A percentile compares a stretch with the other conserved stretches of the same genome.
Conservation (phyloP, 306 rosid species). For the Lithocarpus polystachyus region DNA sequence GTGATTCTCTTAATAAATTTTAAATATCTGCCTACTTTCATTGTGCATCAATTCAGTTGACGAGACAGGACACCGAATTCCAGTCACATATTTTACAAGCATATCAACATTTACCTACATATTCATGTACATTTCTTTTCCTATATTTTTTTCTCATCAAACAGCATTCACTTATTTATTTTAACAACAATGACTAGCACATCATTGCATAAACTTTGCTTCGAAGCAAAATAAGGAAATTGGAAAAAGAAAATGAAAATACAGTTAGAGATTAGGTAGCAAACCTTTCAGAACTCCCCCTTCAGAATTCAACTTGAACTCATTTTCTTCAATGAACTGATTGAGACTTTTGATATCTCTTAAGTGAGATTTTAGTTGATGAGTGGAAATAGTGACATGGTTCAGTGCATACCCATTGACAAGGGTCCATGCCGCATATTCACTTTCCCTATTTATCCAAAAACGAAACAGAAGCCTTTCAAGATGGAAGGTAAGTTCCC, state of each 20-base stretch:
- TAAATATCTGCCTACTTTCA: neutral
- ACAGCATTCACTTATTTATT: neutral
- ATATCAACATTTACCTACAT: neutral
- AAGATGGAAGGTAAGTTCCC: neutral
- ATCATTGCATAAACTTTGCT: neutral
- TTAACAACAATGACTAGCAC: neutral
- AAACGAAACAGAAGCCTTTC: constrained; percentile 8
- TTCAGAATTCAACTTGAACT: constrained; percentile 83
- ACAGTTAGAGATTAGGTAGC: constrained; percentile 11
- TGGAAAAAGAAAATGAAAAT: constrained; percentile 7
- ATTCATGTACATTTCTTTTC: neutral
- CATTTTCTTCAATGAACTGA: constrained; percentile 70
- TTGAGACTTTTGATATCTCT: constrained; percentile 62
- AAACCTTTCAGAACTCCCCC: constrained; percentile 91
- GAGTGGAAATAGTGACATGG: constrained; percentile 87
- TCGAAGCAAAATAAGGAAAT: neutral
- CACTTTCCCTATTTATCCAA: constrained; percentile 67
- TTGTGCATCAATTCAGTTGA: neutral
- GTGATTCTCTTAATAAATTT: too few relatives aligned
- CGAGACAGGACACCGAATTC: neutral
- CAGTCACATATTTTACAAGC: neutral
- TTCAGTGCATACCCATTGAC: constrained; percentile 90
- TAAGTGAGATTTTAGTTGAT: constrained; percentile 69
- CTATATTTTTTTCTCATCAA: neutral
- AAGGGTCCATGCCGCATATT: constrained; percentile 97